phyloP scores from a whole-genome alignment of 2,329 filamentous ascomycete genomes.

The Beauveria brongniartii region DNA sequence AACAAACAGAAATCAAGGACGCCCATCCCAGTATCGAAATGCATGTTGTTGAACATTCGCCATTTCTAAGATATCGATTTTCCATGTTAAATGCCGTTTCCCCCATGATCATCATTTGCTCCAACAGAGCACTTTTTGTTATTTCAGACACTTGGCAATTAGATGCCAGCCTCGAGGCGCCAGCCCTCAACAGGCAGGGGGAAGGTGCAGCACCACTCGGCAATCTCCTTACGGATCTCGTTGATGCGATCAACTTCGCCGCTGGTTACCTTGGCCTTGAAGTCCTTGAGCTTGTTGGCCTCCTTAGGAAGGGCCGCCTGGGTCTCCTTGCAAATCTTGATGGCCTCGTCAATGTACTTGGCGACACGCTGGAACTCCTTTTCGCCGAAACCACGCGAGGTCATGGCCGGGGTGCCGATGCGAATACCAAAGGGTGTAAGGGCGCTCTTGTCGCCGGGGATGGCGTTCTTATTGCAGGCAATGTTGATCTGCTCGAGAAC shows the following conservation, averaged over 20 bases:
- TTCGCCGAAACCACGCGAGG: constrained; percentile 84
- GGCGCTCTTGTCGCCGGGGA: constrained; percentile 94
- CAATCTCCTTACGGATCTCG: constrained; percentile 80
- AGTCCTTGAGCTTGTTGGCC: constrained; percentile 99
- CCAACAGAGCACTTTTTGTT: background rate
- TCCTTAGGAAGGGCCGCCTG: constrained; percentile 84
- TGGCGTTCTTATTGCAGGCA: constrained; percentile 99
- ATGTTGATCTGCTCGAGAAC: constrained; percentile 98
- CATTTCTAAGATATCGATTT: constrained; percentile 1
- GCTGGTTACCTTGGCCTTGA: constrained; percentile 82
- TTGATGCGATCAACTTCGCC: constrained; percentile 77
- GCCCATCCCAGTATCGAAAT: constrained; percentile 5
- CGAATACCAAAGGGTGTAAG: constrained; percentile 91
- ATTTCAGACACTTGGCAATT: constrained; percentile 20
- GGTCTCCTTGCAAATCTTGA: constrained; percentile 85
- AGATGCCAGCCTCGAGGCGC: constrained; percentile 53
- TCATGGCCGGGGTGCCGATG: constrained; percentile 97
- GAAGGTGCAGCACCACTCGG: constrained; percentile 80
- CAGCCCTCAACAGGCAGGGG: constrained; percentile 79
- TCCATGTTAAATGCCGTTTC: constrained; percentile 13
- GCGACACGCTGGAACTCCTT: constrained; percentile 89
- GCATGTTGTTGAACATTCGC: constrained; percentile 13
- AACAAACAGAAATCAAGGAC: constrained; percentile 3
- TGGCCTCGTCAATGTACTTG: constrained; percentile 77
- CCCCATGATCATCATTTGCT: background rate